A percentile compares a stretch with the other conserved stretches of the same genome.
These are phyloP conservation scores for Aureobasidium melanogenum DNA, from an alignment of 2,329 filamentous ascomycete species.

Conservation along the genomic window DNA sequence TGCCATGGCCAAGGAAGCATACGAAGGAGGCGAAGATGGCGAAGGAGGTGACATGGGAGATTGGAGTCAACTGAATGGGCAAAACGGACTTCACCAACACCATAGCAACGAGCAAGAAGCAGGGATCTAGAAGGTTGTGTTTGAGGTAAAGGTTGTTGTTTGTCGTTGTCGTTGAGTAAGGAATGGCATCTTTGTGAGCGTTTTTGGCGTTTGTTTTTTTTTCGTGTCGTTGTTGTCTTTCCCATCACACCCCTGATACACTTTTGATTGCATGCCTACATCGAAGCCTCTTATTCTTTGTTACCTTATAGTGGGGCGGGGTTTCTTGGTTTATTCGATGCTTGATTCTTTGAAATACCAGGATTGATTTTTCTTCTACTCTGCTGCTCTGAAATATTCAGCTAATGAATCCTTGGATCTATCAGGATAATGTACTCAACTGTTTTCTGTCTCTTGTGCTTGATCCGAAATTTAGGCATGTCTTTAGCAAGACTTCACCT, in stretches of 20 bases:
- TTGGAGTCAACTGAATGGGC: slow-evolving; percentile 11
- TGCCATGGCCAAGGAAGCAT: slow-evolving; percentile 4
- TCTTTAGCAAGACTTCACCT: background rate
- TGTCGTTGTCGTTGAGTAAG: background rate
- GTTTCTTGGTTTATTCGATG: background rate
- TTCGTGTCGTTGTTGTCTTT: too few relatives aligned
- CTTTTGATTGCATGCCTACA: background rate
- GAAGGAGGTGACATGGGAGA: slow-evolving; percentile 10
- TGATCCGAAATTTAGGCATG: too few relatives aligned
- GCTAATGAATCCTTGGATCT: background rate
- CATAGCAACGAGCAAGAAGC: slow-evolving; percentile 8
- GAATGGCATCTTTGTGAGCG: background rate
- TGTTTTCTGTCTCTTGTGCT: background rate
- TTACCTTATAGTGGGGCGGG: background rate
- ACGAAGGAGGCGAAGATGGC: background rate
- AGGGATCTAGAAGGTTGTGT: slow-evolving; percentile 8
- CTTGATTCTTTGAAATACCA: background rate
- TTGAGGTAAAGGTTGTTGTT: slow-evolving; percentile 7
- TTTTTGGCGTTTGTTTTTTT: background rate
- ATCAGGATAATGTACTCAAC: background rate
- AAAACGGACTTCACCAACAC: slow-evolving; percentile 1
- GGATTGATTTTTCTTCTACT: background rate
- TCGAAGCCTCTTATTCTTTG: background rate
- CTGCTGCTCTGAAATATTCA: background rate
- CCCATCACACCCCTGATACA: background rate